A percentile compares a stretch with the other conserved stretches of the same genome.
These are phyloP conservation scores for Primulina eburnea DNA, from an alignment of 257 asterid genomes.

Conservation along the genomic window DNA sequence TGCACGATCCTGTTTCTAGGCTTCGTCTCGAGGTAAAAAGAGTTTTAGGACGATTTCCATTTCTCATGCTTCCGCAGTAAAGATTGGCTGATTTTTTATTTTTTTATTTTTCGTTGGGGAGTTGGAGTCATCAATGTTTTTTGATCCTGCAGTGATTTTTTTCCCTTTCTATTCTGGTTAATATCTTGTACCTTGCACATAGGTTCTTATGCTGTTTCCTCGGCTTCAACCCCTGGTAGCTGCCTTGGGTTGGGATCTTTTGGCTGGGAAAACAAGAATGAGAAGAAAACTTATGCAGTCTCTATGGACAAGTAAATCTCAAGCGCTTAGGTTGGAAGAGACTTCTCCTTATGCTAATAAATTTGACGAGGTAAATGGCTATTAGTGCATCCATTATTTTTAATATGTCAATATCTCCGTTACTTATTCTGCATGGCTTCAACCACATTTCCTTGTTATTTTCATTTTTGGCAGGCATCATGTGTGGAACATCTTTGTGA, in stretches of 20 bases:
- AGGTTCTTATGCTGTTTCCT: constrained; percentile 84
- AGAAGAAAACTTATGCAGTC: constrained; percentile 85
- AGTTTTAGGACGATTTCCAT: constrained; percentile 11
- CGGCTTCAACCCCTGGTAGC: constrained; percentile 95
- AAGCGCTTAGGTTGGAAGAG: constrained; percentile 77
- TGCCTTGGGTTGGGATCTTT: constrained; percentile 96
- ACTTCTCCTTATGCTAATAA: constrained; percentile 58
- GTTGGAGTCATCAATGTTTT: constrained; percentile 20
- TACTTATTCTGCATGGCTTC: constrained; percentile 8
- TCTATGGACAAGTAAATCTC: constrained; percentile 92
- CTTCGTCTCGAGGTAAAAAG: constrained; percentile 21
- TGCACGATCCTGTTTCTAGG: constrained; percentile 19
- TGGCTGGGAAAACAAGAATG: constrained; percentile 74
- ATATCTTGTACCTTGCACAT: constrained; percentile 18
- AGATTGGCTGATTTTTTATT: constrained; percentile 4
- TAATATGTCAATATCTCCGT: constrained; percentile 17
- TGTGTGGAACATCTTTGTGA: constrained; percentile 90
- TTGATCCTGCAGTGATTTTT: constrained; percentile 17
- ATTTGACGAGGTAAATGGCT: constrained; percentile 62
- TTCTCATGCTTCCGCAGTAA: constrained; percentile 17
- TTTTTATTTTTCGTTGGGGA: neutral
- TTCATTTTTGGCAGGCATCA: constrained; percentile 62
- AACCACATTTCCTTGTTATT: constrained; percentile 24
- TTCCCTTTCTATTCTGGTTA: neutral
- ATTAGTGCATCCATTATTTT: constrained; percentile 18